Base-by-base conservation (phyloP, 768 basidiomycete species). In the Pseudohyphozyma bogoriensis region DNA sequence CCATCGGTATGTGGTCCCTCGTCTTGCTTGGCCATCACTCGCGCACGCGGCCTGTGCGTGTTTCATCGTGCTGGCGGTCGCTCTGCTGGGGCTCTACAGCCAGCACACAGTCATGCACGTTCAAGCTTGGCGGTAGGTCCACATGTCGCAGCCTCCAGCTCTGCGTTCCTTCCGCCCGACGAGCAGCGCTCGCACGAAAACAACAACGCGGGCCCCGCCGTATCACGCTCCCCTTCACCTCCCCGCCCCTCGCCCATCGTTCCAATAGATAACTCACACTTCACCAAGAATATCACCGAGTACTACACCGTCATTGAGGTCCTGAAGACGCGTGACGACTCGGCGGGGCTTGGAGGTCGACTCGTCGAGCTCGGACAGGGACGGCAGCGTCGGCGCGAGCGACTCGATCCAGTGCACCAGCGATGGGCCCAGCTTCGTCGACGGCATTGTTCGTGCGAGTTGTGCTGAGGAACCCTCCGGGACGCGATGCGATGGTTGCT, bases 251-350 rank as follows among this genome's bases (percentile, higher is more conserved):
- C 3, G 46, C 46, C 26, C 46, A 15, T 15, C 26, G 3, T 20
- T 22, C 32, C 20, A 51, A 18, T 8, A 51, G 20, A 16, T 8
- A 3, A 58, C 62, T 46, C 37, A 66, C 65, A 59, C 55, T 10
- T 60, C 50, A 22, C 53, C 28, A 0, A 92, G 79, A 52, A 91
- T 79, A 62, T 86, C 83, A 65, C 85, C 84, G 53, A 91, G 78
- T 12, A 82, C 82, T 20, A 81, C 79, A 0, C 87, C 89, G 75
- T 91, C 89, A 68, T 82, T 83, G 65, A 92, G 82, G 78, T 89
- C 86, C 31, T 80, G 74, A 28, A 83, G 74, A 7, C 31, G n/a
- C 3, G 33, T 37, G 8, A 60, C 26, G n/a, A 36, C 40, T 22
- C 54, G 40, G 31, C 33, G 44, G 8, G 54, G 54, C 31, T 44